Percentiles rank a stretch among this genome's conserved stretches.
Evolutionary conservation across 331 rosid genomes (phyloP).

Genomic region (Pyrus hybrid): DNA sequence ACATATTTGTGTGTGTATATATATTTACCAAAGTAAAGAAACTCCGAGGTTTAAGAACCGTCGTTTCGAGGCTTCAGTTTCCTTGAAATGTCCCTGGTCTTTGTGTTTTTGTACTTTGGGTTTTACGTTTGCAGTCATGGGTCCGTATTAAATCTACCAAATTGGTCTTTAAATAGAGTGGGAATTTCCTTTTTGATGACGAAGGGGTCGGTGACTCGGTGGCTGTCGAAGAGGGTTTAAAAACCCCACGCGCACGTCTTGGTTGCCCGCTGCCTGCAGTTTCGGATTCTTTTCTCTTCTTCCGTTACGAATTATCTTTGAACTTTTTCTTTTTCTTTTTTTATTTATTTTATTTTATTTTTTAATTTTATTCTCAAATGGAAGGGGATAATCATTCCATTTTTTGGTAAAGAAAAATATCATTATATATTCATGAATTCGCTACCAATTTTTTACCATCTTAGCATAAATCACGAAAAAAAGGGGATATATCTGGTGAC

Average conservation of each 20-base stretch:
- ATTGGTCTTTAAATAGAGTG: not conserved
- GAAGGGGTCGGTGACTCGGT: not conserved
- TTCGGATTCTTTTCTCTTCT: not conserved
- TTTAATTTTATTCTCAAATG: not conserved
- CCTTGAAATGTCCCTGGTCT: too few relatives aligned
- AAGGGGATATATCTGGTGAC: too few relatives aligned
- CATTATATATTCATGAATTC: too few relatives aligned
- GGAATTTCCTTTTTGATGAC: not conserved
- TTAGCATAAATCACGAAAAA: too few relatives aligned
- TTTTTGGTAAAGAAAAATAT: too few relatives aligned
- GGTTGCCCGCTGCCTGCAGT: not conserved
- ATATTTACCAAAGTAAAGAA: not conserved
- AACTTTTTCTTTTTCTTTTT: too few relatives aligned
- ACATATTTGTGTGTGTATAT: not conserved
- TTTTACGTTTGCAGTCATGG: not conserved
- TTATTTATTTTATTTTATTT: too few relatives aligned
- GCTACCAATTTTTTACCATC: too few relatives aligned
- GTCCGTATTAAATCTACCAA: not conserved
- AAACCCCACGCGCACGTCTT: not conserved
- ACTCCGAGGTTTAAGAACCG: slow-evolving; percentile 5
- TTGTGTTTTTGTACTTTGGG: not conserved
- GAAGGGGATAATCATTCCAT: not conserved
- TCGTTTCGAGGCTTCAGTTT: too few relatives aligned
- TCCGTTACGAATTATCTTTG: not conserved
- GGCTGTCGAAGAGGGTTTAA: not conserved